Base-by-base conservation (phyloP, 2,329 filamentous ascomycete genomes). In the Pleochaeta shiraiana region DNA sequence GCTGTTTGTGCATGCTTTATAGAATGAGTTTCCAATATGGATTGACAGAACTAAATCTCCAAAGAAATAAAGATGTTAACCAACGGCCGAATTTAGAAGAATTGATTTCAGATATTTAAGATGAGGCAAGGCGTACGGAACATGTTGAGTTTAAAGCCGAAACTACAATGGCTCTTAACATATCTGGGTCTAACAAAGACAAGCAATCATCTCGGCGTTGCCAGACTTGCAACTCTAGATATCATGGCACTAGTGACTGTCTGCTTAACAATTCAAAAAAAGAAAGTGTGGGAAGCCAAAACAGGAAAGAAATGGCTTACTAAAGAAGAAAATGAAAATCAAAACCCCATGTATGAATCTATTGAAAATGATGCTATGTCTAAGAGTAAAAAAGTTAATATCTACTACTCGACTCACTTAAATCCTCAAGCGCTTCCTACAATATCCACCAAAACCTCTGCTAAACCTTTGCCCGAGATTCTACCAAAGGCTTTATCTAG, bases 1-100 rank as follows among this genome's bases (percentile, higher is more conserved):
- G 60, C 24, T 63, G 24, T 63, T 63, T 31, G 60, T 47, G 11
- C 33, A 45, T 63, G 60, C 60, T 11, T 21, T 62, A 28, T 21
- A 62, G 31, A 34, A 21, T 21, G 24, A 61, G n/a, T 61, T 37
- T 21, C 57, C 57, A 37, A 61, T 37, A 12, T 61, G 57, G 57
- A n/a, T 31, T 3, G 31, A 61, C 24, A 2, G 57, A 61, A 37
- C 4, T 30, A 34, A 61, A 39, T 39, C 14, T 30, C 11, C 57
- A 61, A 37, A 61, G 57, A 33, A 31, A 61, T 21, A 61, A 61
- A 21, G 33, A 37, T 21, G 30, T 37, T 2, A 21, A 37, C 34
- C 34, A 37, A 11, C 16, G 57, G n/a, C 57, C 57, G 7, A 19
- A 16, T 19, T 1, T 61, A 4, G 57, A 61, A 21, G 31, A 37